Conservation (phyloP, 2,329 filamentous ascomycete genomes). For the Hypoxylon sp. region DNA sequence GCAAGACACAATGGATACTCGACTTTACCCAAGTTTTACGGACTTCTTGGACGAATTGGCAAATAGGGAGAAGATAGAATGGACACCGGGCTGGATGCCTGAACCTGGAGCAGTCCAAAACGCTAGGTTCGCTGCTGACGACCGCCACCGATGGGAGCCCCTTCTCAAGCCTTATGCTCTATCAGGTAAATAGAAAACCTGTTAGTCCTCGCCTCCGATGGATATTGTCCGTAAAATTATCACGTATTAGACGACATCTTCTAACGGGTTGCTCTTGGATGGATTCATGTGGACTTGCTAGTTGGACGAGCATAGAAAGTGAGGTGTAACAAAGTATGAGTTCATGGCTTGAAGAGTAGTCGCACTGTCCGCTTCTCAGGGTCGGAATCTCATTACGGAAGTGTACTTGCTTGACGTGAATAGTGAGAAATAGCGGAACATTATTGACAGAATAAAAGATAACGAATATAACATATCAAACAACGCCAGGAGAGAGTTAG, state of each 20-base stretch:
- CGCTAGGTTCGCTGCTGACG: neutral
- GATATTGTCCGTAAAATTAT: neutral
- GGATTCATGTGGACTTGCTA: neutral
- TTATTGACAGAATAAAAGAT: neutral
- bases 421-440: neutral
- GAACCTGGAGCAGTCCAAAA: neutral
- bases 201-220: neutral
- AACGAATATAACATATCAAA: neutral
- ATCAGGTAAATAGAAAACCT: neutral
- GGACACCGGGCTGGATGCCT: neutral
- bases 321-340: neutral
- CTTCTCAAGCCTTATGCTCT: neutral
- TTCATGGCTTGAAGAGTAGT: neutral
- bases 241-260: neutral
- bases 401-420: neutral
- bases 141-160: neutral
- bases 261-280: neutral
- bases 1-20: neutral
- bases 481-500: neutral
- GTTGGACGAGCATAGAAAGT: neutral
- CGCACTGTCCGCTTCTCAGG: neutral
- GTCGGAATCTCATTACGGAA: neutral
- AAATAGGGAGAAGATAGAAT: neutral
- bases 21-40: conserved; percentile 24
- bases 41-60: conserved; percentile 1